Conservation (phyloP, 257 asterid species). For the Cordia subcordata region DNA sequence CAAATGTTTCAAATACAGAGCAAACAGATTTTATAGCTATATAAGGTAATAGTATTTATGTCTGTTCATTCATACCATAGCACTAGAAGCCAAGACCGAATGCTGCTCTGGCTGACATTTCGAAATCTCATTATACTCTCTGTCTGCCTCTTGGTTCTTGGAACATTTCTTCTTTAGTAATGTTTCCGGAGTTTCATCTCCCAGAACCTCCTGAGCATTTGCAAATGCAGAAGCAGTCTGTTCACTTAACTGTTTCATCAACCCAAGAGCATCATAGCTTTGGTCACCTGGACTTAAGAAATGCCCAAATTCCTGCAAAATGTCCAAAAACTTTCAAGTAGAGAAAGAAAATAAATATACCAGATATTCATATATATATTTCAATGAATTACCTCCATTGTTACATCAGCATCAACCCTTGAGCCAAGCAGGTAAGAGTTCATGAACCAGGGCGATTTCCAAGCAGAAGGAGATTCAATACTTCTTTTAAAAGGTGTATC, state of each 20-base stretch:
- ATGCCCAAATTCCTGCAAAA: slow-evolving; percentile 73
- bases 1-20: too few species aligned
- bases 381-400: slow-evolving; percentile 55
- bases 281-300: slow-evolving; percentile 71
- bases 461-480: slow-evolving; percentile 89
- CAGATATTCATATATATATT: neutral
- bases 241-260: slow-evolving; percentile 91
- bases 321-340: slow-evolving; percentile 6
- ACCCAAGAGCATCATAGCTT: slow-evolving; percentile 84
- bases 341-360: neutral
- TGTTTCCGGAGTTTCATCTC: slow-evolving; percentile 85
- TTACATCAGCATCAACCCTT: slow-evolving; percentile 70
- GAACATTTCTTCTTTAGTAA: slow-evolving; percentile 49
- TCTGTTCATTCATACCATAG: slow-evolving; percentile 33
- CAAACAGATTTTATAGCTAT: too few species aligned
- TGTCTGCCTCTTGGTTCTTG: slow-evolving; percentile 28
- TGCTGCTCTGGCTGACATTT: slow-evolving; percentile 27
- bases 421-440: slow-evolving; percentile 71
- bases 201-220: slow-evolving; percentile 85
- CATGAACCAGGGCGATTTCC: slow-evolving; percentile 97
- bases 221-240: slow-evolving; percentile 91
- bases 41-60: too few species aligned
- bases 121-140: slow-evolving; percentile 23
- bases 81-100: slow-evolving; percentile 33
- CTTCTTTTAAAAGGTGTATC: slow-evolving; percentile 81